Evolutionary conservation across 768 basidiomycete species (phyloP).

Genomic region (Rubroboletus pulcherrimus): DNA sequence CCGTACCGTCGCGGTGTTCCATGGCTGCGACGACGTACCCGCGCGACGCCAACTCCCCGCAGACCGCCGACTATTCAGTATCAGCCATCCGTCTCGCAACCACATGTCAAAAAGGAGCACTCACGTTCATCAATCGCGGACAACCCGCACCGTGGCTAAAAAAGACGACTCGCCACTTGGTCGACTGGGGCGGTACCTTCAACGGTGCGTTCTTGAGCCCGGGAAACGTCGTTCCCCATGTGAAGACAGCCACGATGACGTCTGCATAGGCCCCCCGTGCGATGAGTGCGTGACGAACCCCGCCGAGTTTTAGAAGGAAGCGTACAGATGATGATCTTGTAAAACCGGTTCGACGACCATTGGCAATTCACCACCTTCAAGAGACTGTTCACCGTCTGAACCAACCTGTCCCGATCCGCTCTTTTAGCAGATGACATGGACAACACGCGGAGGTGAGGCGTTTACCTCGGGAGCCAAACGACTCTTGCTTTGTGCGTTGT

Average conservation of each 20-base stretch:
- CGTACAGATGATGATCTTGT: slow-evolving; percentile 24
- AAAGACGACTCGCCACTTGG: slow-evolving; percentile 38
- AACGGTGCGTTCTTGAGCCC: slow-evolving; percentile 26
- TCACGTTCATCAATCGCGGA: slow-evolving; percentile 37
- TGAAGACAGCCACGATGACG: slow-evolving; percentile 22
- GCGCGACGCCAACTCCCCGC: slow-evolving; percentile 41
- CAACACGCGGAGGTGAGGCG: background rate
- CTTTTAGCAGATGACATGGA: background rate
- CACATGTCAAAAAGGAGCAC: background rate
- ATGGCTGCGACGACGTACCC: slow-evolving; percentile 45
- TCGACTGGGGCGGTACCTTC: slow-evolving; percentile 8
- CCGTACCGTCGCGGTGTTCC: slow-evolving; percentile 47
- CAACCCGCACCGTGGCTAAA: slow-evolving; percentile 47
- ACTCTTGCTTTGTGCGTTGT: background rate
- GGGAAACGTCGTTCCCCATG: slow-evolving; percentile 33
- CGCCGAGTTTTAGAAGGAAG: background rate
- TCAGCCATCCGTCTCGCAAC: background rate
- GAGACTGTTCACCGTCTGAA: slow-evolving; percentile 30
- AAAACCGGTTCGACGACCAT: slow-evolving; percentile 28
- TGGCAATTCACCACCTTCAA: slow-evolving; percentile 32
- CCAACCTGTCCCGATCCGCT: slow-evolving; percentile 14
- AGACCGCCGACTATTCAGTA: slow-evolving; percentile 31
- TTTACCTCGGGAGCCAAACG: slow-evolving; percentile 30
- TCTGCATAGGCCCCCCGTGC: slow-evolving; percentile 5
- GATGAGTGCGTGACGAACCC: background rate